Conservation (phyloP, 495 filamentous ascomycete genomes). For the Pseudotulostoma volvatum region DNA sequence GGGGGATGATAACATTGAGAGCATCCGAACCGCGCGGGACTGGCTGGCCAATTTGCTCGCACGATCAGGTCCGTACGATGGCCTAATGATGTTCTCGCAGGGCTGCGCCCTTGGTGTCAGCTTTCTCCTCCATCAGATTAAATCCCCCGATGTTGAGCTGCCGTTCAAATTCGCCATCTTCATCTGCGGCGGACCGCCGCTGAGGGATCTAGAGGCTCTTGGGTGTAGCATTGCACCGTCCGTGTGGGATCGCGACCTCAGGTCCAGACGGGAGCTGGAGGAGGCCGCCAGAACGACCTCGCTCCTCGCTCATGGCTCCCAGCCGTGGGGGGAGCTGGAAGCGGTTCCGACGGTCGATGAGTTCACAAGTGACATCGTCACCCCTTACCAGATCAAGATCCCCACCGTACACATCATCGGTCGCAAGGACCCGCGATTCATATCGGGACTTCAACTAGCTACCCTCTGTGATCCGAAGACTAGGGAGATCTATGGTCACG, state of each 20-base stretch:
- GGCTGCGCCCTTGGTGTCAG: conserved; percentile 36
- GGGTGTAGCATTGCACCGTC: conserved; percentile 29
- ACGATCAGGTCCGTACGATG: conserved; percentile 41
- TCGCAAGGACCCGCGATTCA: conserved; percentile 38
- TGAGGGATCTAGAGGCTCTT: conserved; percentile 33
- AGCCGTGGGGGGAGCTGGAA: conserved; percentile 14
- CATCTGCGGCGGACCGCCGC: conserved; percentile 37
- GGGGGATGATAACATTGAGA: conserved; percentile 16
- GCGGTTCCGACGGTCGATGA: conserved; percentile 36
- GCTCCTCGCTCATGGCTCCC: conserved; percentile 14
- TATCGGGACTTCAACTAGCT: conserved; percentile 37
- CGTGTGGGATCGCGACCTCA: conserved; percentile 22
- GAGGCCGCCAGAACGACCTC: conserved; percentile 13
- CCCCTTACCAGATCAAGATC: conserved; percentile 31
- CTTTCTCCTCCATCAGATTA: conserved; percentile 24
- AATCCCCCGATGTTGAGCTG: conserved; percentile 18
- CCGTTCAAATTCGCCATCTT: conserved; percentile 46
- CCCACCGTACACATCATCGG: conserved; percentile 50
- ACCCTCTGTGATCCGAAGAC: conserved; percentile 32
- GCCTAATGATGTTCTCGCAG: conserved; percentile 43
- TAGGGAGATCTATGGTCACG: conserved; percentile 35
- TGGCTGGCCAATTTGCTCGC: conserved; percentile 34
- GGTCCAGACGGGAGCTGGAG: conserved; percentile 15
- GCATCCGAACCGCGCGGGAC: conserved; percentile 21
- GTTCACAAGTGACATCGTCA: conserved; percentile 22